Percentiles rank a stretch among this genome's conserved stretches.
Conservation (phyloP, 2,329 filamentous ascomycete genomes). For the Exophiala alcalophila region DNA sequence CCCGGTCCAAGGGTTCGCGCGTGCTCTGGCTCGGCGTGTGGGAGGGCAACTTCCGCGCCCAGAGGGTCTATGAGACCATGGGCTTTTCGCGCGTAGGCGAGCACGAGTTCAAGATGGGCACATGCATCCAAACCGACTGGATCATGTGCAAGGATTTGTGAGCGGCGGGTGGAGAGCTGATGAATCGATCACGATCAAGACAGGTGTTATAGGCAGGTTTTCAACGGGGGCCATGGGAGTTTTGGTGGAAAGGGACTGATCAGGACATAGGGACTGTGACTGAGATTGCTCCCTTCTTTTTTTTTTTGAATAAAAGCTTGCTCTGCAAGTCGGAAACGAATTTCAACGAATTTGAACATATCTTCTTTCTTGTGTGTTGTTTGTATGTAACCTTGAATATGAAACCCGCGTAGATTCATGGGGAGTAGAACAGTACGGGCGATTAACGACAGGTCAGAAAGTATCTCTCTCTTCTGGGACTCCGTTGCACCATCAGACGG, state of each 20-base stretch:
- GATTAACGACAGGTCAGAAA: slow-evolving; percentile 29
- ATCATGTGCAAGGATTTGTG: slow-evolving; percentile 27
- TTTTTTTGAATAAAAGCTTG: not conserved
- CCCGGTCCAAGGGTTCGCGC: slow-evolving; percentile 14
- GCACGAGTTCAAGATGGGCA: slow-evolving; percentile 28
- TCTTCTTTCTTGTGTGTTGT: too few relatives aligned
- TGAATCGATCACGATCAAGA: too few relatives aligned
- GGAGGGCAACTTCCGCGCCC: slow-evolving; percentile 28
- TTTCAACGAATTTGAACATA: too few relatives aligned
- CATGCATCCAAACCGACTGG: slow-evolving; percentile 28
- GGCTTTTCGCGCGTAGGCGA: slow-evolving; percentile 23
- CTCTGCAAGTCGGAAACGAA: too few relatives aligned
- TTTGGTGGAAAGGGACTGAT: too few relatives aligned
- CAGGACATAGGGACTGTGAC: too few relatives aligned
- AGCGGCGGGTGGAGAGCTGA: slow-evolving; percentile 4
- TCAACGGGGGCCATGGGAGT: too few relatives aligned
- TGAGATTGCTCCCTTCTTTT: not conserved
- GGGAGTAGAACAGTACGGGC: slow-evolving; percentile 20
- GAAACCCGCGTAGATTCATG: slow-evolving; percentile 27
- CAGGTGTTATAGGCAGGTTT: too few relatives aligned
- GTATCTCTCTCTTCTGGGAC: slow-evolving; percentile 19
- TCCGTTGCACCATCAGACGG: slow-evolving; percentile 15
- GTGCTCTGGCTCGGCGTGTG: slow-evolving; percentile 27
- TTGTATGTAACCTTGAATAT: slow-evolving; percentile 31
- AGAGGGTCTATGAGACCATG: slow-evolving; percentile 23